A percentile compares a stretch with the other conserved stretches of the same genome.
phyloP scores from a whole-genome alignment of 495 filamentous ascomycete species.

The Hypomontagnella monticulosa region DNA sequence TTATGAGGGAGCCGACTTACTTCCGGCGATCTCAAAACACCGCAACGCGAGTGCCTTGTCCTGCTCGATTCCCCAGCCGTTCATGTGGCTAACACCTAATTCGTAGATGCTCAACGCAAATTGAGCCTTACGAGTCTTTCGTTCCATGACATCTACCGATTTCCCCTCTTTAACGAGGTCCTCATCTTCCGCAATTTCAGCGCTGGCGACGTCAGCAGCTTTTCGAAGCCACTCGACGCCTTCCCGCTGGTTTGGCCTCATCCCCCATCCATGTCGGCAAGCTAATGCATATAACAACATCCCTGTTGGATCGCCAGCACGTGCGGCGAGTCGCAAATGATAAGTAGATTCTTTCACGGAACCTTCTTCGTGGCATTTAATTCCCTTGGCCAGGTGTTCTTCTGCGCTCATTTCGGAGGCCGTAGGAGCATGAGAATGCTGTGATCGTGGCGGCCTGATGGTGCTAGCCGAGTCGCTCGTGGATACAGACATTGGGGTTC shows the following conservation, averaged over 20 bases:
- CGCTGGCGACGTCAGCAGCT: slow-evolving; percentile 83
- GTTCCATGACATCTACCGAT: slow-evolving; percentile 69
- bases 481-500: slow-evolving; percentile 60
- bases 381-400: slow-evolving; percentile 86
- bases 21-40: slow-evolving; percentile 95
- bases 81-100: slow-evolving; percentile 95
- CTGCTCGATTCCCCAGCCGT: slow-evolving; percentile 95
- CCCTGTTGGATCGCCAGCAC: slow-evolving; percentile 83
- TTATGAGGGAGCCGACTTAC: slow-evolving; percentile 55
- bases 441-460: slow-evolving; percentile 65
- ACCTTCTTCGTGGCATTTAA: slow-evolving; percentile 87
- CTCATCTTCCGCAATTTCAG: slow-evolving; percentile 85
- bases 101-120: slow-evolving; percentile 97
- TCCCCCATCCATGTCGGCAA: slow-evolving; percentile 98
- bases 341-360: slow-evolving; percentile 92
- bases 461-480: slow-evolving; percentile 75
- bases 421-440: slow-evolving; percentile 56
- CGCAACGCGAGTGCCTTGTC: slow-evolving; percentile 87
- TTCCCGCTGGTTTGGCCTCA: slow-evolving; percentile 88
- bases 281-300: slow-evolving; percentile 97
- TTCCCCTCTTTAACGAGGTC: slow-evolving; percentile 70
- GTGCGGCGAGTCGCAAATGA: slow-evolving; percentile 90
- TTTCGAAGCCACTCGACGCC: slow-evolving; percentile 90
- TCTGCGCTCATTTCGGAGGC: slow-evolving; percentile 74
- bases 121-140: slow-evolving; percentile 84